Evolutionary conservation across 2,329 filamentous ascomycete genomes (phyloP).

Genomic region (Hypoxylon sp.): DNA sequence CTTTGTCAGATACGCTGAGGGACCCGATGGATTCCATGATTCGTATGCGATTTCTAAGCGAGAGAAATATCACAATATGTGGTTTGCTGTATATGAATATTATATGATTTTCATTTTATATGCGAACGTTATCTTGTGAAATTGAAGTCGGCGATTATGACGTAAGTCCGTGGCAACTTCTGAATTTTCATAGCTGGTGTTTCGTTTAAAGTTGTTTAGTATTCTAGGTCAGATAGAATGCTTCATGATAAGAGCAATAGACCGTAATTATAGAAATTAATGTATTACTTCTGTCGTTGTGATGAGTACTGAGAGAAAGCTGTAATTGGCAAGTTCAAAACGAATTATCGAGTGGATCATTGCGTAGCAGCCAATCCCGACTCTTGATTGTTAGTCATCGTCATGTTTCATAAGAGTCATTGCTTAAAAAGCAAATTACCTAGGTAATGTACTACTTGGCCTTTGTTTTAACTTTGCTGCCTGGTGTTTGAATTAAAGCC

Average conservation of each 20-base stretch:
- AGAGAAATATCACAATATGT: background rate
- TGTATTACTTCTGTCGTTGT: background rate
- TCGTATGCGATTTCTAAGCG: background rate
- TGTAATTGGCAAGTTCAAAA: background rate
- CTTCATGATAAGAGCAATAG: background rate
- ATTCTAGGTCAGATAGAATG: background rate
- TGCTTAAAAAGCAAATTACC: too few relatives aligned
- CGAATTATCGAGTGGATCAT: background rate
- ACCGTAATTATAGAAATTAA: background rate
- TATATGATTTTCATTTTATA: constrained; percentile 12
- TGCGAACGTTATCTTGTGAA: background rate
- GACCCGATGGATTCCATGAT: constrained; percentile 32
- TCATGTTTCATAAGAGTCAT: constrained; percentile 1
- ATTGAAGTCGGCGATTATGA: constrained; percentile 25
- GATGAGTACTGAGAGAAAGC: background rate
- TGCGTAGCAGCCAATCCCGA: constrained; percentile 1
- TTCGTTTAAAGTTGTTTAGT: background rate
- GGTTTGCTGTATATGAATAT: background rate
- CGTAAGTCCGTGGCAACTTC: constrained; percentile 30
- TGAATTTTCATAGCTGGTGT: background rate
- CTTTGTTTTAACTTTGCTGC: background rate
- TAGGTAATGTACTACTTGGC: background rate
- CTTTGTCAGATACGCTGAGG: constrained; percentile 38
- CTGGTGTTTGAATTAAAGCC: background rate
- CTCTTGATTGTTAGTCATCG: background rate